Evolutionary conservation across 768 basidiomycete species (phyloP).

Genomic region (Pleurotus ostreatus): DNA sequence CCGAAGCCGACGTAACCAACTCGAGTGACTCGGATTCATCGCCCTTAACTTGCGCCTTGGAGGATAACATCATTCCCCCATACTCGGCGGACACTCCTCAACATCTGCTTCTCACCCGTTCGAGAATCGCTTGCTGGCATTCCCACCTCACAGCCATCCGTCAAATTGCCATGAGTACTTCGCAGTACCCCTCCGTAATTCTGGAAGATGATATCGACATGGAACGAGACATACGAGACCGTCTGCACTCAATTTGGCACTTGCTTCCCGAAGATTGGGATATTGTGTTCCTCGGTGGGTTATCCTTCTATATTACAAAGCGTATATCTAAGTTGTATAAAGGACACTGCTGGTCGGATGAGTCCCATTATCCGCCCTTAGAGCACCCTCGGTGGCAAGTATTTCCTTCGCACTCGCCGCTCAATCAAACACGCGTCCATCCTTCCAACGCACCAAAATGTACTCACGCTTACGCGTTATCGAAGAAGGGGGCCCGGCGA

Average conservation of each 20-base stretch:
- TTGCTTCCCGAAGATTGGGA: constrained; percentile 64
- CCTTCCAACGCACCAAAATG: constrained; percentile 62
- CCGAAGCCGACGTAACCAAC: not conserved
- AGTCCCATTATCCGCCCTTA: constrained; percentile 42
- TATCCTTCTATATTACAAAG: no score
- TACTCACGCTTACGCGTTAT: constrained; percentile 70
- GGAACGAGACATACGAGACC: constrained; percentile 53
- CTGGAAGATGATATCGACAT: constrained; percentile 80
- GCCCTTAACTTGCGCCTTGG: constrained; percentile 39
- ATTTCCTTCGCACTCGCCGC: constrained; percentile 6
- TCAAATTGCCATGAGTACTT: constrained; percentile 29
- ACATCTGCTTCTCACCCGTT: constrained; percentile 50
- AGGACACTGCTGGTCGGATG: constrained; percentile 84
- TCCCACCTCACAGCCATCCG: constrained; percentile 58
- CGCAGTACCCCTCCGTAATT: constrained; percentile 43
- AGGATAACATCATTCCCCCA: constrained; percentile 32
- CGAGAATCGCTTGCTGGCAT: constrained; percentile 68
- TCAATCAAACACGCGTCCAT: constrained; percentile 34
- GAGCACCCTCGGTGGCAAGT: constrained; percentile 9
- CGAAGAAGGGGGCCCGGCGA: constrained; percentile 54
- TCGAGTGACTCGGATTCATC: constrained; percentile 5
- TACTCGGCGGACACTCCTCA: constrained; percentile 34
- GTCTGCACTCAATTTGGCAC: constrained; percentile 42
- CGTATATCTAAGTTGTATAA: constrained; percentile 3
- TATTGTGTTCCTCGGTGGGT: constrained; percentile 64